Conservation (phyloP, 768 basidiomycete genomes). For the Harrya chromipes region DNA sequence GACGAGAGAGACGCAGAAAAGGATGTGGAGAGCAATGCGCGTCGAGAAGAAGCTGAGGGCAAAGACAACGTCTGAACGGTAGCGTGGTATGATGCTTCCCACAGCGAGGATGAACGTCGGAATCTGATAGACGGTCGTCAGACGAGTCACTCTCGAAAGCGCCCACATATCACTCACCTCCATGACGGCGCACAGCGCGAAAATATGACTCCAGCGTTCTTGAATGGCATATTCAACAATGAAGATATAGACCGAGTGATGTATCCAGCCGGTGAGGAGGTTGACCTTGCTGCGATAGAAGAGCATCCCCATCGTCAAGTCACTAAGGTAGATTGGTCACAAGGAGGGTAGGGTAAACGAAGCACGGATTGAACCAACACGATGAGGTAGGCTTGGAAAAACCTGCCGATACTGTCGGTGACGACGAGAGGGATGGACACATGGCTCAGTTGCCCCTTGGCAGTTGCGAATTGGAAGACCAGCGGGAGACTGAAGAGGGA, state of each 20-base stretch:
- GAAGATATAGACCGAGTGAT: constrained; percentile 43
- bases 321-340: constrained; percentile 29
- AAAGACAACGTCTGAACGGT: constrained; percentile 51
- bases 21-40: constrained; percentile 46
- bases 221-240: constrained; percentile 40
- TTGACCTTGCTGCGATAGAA: constrained; percentile 47
- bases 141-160: background rate
- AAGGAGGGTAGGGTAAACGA: background rate
- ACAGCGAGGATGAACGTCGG: constrained; percentile 54
- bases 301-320: constrained; percentile 43
- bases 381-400: constrained; percentile 49
- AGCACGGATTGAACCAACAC: constrained; percentile 24
- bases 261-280: constrained; percentile 55
- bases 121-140: constrained; percentile 29
- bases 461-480: constrained; percentile 27
- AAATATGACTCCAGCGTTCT: constrained; percentile 38
- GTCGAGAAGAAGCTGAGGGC: constrained; percentile 49
- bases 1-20: constrained; percentile 33
- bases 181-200: constrained; percentile 45
- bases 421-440: constrained; percentile 20
- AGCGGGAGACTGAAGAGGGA: constrained; percentile 41
- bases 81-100: constrained; percentile 39
- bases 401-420: constrained; percentile 29
- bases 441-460: constrained; percentile 26
- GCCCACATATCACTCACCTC: constrained; percentile 34